Conservation (phyloP, 495 filamentous ascomycete genomes). For the Parathielavia appendiculata region DNA sequence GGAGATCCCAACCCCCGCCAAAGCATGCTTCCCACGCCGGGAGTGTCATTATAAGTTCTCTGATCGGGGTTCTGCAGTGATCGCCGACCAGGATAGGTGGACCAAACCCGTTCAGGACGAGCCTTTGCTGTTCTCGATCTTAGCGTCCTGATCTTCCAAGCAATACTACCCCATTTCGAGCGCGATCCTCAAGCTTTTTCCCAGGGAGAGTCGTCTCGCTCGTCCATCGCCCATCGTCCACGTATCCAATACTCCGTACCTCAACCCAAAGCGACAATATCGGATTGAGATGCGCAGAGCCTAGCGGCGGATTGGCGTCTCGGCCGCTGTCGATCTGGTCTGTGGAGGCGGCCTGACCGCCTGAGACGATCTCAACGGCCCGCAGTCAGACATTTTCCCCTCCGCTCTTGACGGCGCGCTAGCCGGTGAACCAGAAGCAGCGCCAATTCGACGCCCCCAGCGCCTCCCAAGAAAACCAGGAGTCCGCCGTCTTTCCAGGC, state of each 20-base stretch:
- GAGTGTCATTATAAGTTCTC: conserved; percentile 11
- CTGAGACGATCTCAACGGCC: conserved; percentile 23
- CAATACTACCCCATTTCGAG: neutral
- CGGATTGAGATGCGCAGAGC: neutral
- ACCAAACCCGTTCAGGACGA: conserved; percentile 26
- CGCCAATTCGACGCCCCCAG: too few relatives aligned
- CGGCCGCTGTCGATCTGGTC: conserved; percentile 15
- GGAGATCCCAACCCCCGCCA: neutral
- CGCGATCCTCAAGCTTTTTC: neutral
- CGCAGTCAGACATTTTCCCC: conserved; percentile 16
- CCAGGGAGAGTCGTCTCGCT: too few relatives aligned
- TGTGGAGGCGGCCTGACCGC: conserved; percentile 9
- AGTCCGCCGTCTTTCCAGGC: too few relatives aligned
- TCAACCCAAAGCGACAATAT: neutral
- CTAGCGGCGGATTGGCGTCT: conserved; percentile 9
- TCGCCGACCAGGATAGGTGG: conserved; percentile 31
- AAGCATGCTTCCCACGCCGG: conserved; percentile 1
- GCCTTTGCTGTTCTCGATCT: conserved; percentile 26
- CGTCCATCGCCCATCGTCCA: neutral
- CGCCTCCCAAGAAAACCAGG: too few relatives aligned
- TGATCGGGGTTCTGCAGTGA: conserved; percentile 23
- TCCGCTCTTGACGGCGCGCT: neutral
- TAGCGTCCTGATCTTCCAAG: conserved; percentile 26
- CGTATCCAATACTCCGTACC: neutral
- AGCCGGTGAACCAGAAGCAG: neutral